Evolutionary conservation across 805 yeast genomes (phyloP).

Genomic region (Myxozyma neotropica): DNA sequence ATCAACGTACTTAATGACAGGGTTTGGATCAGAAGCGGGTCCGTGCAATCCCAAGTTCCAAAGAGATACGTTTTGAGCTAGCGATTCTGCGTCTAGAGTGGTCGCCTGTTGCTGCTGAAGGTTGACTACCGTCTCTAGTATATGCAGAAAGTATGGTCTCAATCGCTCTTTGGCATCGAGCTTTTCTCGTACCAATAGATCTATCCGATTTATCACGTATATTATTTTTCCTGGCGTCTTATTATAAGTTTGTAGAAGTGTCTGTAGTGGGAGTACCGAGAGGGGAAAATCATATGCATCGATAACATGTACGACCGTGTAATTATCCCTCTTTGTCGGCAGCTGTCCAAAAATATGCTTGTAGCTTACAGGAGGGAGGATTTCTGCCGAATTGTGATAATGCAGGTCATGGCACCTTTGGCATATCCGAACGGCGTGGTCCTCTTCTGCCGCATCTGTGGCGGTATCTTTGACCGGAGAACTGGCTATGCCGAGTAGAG

Average conservation of each 20-base stretch:
- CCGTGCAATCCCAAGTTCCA: conserved; percentile 17
- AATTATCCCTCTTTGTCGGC: conserved; percentile 34
- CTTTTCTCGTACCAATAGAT: conserved; percentile 12
- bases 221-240: conserved; percentile 2
- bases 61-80: background rate
- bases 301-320: conserved; percentile 60
- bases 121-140: conserved; percentile 1
- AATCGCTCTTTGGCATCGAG: conserved; percentile 5
- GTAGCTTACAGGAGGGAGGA: conserved; percentile 5
- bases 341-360: conserved; percentile 8
- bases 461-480: background rate
- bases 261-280: conserved; percentile 39
- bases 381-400: conserved; percentile 6
- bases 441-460: background rate
- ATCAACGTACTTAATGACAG: background rate
- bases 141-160: conserved; percentile 5
- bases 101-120: background rate
- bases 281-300: conserved; percentile 76
- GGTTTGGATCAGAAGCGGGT: background rate
- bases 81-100: background rate
- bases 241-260: conserved; percentile 5
- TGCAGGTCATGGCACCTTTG: conserved; percentile 13
- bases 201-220: conserved; percentile 18
- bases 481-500: background rate
- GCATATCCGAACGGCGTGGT: conserved; percentile 8